Base-by-base conservation (phyloP, 768 basidiomycete species). In the Pisolithus tinctorius region DNA sequence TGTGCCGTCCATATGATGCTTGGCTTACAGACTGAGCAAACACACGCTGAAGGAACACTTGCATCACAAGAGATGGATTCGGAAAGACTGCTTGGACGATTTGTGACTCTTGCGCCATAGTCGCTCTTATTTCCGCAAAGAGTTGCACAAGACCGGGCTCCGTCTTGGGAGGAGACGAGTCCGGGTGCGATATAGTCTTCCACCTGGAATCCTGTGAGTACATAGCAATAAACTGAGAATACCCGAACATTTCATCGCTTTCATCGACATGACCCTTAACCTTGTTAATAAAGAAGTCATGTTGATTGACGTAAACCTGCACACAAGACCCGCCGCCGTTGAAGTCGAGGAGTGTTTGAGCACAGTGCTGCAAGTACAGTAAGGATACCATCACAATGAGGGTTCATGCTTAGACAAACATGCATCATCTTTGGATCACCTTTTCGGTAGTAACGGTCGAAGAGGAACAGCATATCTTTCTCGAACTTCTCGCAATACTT, bases 341-440 rank as follows among this genome's bases (percentile, higher is more conserved):
- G 72, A 99, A 99, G 67, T 98, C 96, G 16, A 96, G 79, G 6
- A 99, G 74, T 2, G 92, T 95, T 71, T 94, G 90, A 0, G 96
- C 95, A 63, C 95, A 98, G 63, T 98, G 96, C 95, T 99, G 61
- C 39, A n/a, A 29, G 23, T 4, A 49, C 51, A 34, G 39, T 44
- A 52, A 60, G 34, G 58, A 55, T n/a, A 30, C 25, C 27, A 47
- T 36, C 37, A 52, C 10, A 29, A 38, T 39, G 27, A 42, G n/a
- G 46, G 45, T 53, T 49, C 48, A 43, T 46, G 39, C 20, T 36
- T 36, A 55, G 49, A 73, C 81, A 42, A 52, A 88, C 96, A 71
- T 94, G 91, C 96, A 99, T 99, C 88, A 97, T 90, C 71, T 95
- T 95, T 0, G 96, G 96, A 64, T 99, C 96, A 30, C 94, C 93